Base-by-base conservation (phyloP, 1,284 basidiomycete genomes). In the Pseudozyma tsukubaensis region DNA sequence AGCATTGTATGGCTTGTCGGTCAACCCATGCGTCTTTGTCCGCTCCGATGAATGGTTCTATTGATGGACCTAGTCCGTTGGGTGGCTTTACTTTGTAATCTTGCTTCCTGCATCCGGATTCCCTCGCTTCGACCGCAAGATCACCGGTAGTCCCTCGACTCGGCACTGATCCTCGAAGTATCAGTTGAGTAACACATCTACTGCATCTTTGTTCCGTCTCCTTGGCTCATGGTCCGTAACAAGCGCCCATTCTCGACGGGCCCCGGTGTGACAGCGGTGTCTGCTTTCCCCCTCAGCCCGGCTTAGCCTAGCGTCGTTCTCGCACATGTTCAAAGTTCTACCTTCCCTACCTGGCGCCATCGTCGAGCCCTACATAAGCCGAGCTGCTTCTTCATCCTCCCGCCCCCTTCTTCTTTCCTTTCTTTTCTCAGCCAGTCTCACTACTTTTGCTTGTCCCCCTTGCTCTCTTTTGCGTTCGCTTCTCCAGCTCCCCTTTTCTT, bases 321-420 rank as follows among this genome's bases (percentile, higher is more conserved):
- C 21, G 48, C 44, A 47, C 7, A 16, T 43, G n/a, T n/a, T n/a
- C n/a, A n/a, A n/a, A n/a, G n/a, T n/a, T n/a, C n/a, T n/a, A n/a
- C n/a, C n/a, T n/a, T n/a, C n/a, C 37, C 13, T 5, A 18, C n/a
- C 29, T 54, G 18, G 12, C 19, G 16, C 36, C 18, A 66, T 58
- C 29, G n/a, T n/a, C n/a, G n/a, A n/a, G n/a, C n/a, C n/a, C 18
- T 61, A 56, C 63, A 67, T 56, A 75, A 69, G 61, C n/a, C n/a
- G 36, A 13, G 18, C 14, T 34, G 6, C 12, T 11, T n/a, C 51
- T 32, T 19, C 0, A 16, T n/a, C 37, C 14, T 37, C 42, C 36
- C 29, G 40, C 29, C 18, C 34, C 36, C 55, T 24, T 34, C 42
- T 47, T 36, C 50, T 19, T 54, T 55, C 45, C 50, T 66, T 57